These are phyloP conservation scores for Chloroidium sp. DNA, from an alignment of 163 green algal genomes.

Conservation along the genomic window DNA sequence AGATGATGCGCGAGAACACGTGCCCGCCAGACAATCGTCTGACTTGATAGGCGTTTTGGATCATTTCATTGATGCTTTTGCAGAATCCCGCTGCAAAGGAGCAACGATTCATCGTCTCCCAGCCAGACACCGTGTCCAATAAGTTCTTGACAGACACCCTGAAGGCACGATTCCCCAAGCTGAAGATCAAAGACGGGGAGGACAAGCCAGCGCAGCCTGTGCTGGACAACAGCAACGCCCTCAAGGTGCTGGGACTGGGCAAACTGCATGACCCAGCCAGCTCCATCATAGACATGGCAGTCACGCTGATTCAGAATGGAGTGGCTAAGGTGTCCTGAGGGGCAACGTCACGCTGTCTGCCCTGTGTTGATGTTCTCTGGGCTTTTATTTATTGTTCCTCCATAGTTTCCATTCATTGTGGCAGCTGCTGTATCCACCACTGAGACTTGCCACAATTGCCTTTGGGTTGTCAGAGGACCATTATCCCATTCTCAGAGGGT, in stretches of 20 bases:
- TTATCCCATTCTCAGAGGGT: too few relatives aligned
- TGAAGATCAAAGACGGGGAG: slow-evolving; percentile 23
- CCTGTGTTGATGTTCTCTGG: too few relatives aligned
- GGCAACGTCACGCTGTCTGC: too few relatives aligned
- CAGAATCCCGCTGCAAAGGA: neutral
- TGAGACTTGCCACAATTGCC: too few relatives aligned
- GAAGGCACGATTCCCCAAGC: slow-evolving; percentile 26
- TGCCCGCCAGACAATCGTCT: too few relatives aligned
- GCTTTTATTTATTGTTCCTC: too few relatives aligned
- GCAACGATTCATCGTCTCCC: neutral
- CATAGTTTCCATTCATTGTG: too few relatives aligned
- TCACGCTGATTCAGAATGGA: slow-evolving; percentile 32
- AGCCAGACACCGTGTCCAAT: slow-evolving; percentile 1
- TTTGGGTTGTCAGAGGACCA: too few relatives aligned
- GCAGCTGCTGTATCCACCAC: too few relatives aligned
- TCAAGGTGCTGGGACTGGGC: slow-evolving; percentile 42
- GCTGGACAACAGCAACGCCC: slow-evolving; percentile 31
- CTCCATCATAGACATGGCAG: slow-evolving; percentile 54
- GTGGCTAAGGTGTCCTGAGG: slow-evolving; percentile 10
- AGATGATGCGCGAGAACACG: too few relatives aligned
- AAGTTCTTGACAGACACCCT: slow-evolving; percentile 10
- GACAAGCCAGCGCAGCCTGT: slow-evolving; percentile 11
- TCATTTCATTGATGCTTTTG: neutral
- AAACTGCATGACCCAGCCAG: slow-evolving; percentile 19
- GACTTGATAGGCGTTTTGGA: too few relatives aligned